These are phyloP conservation scores for Cyclaneusma minus DNA, from an alignment of 2,329 filamentous ascomycete species.

Conservation along the genomic window DNA sequence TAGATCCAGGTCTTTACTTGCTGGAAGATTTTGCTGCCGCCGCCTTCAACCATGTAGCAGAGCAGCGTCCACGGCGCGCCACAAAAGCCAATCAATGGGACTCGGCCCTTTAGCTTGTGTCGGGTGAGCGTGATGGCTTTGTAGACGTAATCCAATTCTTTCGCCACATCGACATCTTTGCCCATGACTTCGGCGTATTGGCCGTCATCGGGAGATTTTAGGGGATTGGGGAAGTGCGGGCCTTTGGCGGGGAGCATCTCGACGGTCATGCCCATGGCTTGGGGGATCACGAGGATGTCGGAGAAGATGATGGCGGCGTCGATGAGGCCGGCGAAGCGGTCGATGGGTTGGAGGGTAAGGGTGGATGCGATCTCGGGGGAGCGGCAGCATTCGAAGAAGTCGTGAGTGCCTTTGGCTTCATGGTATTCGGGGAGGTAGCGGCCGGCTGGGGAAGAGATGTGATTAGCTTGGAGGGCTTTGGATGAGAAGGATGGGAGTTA, in stretches of 20 bases:
- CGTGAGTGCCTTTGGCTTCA: constrained; percentile 73
- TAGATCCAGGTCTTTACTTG: constrained; percentile 96
- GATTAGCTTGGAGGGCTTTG: constrained; percentile 1
- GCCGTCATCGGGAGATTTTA: constrained; percentile 62
- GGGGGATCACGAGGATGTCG: constrained; percentile 92
- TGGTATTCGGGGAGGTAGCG: constrained; percentile 98
- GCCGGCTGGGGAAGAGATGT: constrained; percentile 44
- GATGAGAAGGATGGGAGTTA: constrained; percentile 6
- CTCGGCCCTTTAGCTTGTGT: constrained; percentile 71
- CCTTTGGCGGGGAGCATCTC: constrained; percentile 98
- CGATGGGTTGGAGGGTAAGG: constrained; percentile 85
- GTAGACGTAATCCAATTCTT: constrained; percentile 87
- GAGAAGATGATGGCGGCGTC: constrained; percentile 98
- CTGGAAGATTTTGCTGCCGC: constrained; percentile 87
- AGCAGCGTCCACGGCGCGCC: constrained; percentile 93
- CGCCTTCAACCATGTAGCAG: constrained; percentile 98
- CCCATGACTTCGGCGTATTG: constrained; percentile 70
- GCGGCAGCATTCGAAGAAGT: constrained; percentile 98
- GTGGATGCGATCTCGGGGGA: constrained; percentile 84
- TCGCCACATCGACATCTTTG: constrained; percentile 67
- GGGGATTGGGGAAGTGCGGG: constrained; percentile 79
- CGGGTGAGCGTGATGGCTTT: constrained; percentile 84
- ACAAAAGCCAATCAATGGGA: constrained; percentile 91
- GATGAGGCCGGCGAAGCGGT: constrained; percentile 77
- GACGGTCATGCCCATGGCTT: constrained; percentile 96